Percentiles rank a stretch among this genome's conserved stretches.
Evolutionary conservation across 2,329 filamentous ascomycete species (phyloP).

Genomic region (Penicillium sp.): DNA sequence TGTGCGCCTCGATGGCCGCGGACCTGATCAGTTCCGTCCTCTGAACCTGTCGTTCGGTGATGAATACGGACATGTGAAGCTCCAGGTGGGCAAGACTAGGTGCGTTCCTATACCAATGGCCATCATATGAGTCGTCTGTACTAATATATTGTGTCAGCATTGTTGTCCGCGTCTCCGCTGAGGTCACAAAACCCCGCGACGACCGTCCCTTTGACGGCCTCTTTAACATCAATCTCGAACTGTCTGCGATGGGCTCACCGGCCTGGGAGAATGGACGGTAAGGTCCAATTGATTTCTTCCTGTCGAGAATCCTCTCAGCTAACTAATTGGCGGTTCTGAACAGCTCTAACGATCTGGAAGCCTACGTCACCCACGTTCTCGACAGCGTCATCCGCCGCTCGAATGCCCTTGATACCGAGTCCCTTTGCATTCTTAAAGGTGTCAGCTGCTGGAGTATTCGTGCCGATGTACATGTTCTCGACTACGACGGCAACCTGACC

Average conservation of each 20-base stretch:
- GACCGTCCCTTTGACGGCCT: conserved; percentile 94
- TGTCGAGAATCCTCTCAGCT: neutral
- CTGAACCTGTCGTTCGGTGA: conserved; percentile 80
- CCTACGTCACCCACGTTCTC: conserved; percentile 80
- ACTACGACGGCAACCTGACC: conserved; percentile 85
- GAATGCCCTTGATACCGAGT: conserved; percentile 90
- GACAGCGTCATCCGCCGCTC: conserved; percentile 94
- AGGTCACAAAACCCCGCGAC: conserved; percentile 78
- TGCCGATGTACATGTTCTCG: conserved; percentile 86
- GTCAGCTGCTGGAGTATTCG: conserved; percentile 89
- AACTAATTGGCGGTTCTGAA: conserved; percentile 6
- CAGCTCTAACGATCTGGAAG: conserved; percentile 77
- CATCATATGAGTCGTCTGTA: neutral
- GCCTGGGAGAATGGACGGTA: conserved; percentile 81
- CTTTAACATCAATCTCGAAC: conserved; percentile 87
- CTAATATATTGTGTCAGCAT: conserved; percentile 55
- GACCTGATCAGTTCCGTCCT: conserved; percentile 74
- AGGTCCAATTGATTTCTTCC: conserved; percentile 14
- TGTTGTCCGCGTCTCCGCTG: conserved; percentile 78
- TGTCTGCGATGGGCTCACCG: conserved; percentile 88
- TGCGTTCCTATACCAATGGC: conserved; percentile 39
- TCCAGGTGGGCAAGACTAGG: conserved; percentile 87
- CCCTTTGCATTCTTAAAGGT: conserved; percentile 86
- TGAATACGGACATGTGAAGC: conserved; percentile 85
- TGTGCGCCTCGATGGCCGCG: conserved; percentile 78